phyloP scores from a whole-genome alignment of 129 eudicot genomes.

The Flaveria robusta region DNA sequence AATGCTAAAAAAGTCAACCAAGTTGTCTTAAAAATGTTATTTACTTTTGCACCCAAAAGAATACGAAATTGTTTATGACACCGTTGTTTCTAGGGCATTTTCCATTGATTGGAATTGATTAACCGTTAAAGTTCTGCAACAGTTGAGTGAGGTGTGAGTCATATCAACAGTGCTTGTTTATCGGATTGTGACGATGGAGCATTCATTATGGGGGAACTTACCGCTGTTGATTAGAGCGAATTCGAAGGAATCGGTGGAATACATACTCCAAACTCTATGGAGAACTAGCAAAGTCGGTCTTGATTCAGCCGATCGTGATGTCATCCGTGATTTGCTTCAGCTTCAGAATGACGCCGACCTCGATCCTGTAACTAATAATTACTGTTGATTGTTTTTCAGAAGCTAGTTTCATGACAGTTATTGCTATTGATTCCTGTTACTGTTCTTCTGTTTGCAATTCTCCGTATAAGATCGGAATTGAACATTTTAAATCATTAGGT shows the following conservation, averaged over 20 bases:
- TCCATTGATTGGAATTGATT: not conserved
- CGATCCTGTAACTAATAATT: conserved; percentile 47
- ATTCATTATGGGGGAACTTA: conserved; percentile 58
- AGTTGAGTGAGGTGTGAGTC: not conserved
- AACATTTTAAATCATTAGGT: not conserved
- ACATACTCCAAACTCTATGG: conserved; percentile 64
- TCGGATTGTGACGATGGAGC: conserved; percentile 25
- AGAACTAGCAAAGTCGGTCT: conserved; percentile 63
- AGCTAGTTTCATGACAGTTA: not conserved
- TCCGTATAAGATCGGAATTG: not conserved
- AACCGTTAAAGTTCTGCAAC: conserved; percentile 12
- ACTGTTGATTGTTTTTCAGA: not conserved
- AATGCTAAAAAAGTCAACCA: too few species aligned
- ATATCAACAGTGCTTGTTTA: not conserved
- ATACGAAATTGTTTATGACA: not conserved
- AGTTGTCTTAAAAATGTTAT: too few species aligned
- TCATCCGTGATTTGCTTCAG: conserved; percentile 58
- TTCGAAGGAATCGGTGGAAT: conserved; percentile 63
- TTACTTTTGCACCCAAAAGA: conserved; percentile 21
- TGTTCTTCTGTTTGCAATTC: not conserved
- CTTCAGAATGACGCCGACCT: conserved; percentile 52
- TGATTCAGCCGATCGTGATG: conserved; percentile 57
- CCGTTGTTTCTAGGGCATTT: conserved; percentile 31
- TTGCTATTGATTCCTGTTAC: not conserved
- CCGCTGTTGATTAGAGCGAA: conserved; percentile 58